A percentile compares a stretch with the other conserved stretches of the same genome.
These are phyloP conservation scores for Phlegmacium glaucopus DNA, from an alignment of 768 basidiomycete species.

Conservation along the genomic window DNA sequence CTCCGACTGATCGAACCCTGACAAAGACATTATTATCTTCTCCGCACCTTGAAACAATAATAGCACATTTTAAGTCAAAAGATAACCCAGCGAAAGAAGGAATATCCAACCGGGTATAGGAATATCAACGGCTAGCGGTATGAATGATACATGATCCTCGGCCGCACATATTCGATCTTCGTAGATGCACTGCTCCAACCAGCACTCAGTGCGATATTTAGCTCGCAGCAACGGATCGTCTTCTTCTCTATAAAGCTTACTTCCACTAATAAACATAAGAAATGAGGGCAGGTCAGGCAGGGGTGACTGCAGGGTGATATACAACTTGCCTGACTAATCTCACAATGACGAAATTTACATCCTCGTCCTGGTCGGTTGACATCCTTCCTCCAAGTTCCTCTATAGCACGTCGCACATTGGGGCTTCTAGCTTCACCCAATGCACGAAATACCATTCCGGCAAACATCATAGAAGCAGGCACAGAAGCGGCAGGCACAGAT, in stretches of 20 bases:
- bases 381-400: slow-evolving; percentile 55
- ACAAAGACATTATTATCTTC: slow-evolving; percentile 58
- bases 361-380: slow-evolving; percentile 40
- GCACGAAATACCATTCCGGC: slow-evolving; percentile 52
- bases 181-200: slow-evolving; percentile 85
- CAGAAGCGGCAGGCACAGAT: slow-evolving; percentile 1
- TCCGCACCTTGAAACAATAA: slow-evolving; percentile 44
- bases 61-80: not conserved
- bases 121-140: slow-evolving; percentile 53
- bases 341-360: slow-evolving; percentile 65
- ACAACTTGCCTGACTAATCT: slow-evolving; percentile 64
- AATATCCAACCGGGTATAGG: slow-evolving; percentile 55
- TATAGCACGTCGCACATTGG: slow-evolving; percentile 56
- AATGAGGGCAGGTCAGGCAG: slow-evolving; percentile 1
- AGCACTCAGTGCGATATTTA: slow-evolving; percentile 87
- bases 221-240: slow-evolving; percentile 37
- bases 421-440: slow-evolving; percentile 63
- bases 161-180: slow-evolving; percentile 67
- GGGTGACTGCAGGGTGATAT: not conserved
- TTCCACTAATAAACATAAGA: slow-evolving; percentile 49
- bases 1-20: slow-evolving; percentile 73
- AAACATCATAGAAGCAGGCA: slow-evolving; percentile 39
- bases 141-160: slow-evolving; percentile 68
- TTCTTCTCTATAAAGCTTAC: slow-evolving; percentile 61
- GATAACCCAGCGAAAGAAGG: not conserved